phyloP scores from a whole-genome alignment of 2,329 filamentous ascomycete species.

The Ceratocystis cubensis region DNA sequence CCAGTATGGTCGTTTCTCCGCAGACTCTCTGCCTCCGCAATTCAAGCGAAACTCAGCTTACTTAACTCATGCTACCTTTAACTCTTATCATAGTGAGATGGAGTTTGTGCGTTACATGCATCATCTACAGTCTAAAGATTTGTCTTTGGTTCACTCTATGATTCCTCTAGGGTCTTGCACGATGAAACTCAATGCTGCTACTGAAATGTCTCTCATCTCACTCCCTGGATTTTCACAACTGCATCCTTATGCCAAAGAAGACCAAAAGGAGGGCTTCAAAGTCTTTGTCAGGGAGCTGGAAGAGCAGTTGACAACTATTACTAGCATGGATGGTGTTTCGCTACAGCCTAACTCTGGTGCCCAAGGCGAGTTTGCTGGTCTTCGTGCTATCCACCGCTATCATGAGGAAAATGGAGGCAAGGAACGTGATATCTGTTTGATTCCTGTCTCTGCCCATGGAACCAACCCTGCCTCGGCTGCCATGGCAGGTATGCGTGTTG shows the following conservation, averaged over 20 bases:
- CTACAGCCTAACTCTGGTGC: conserved; percentile 93
- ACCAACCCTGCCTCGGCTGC: conserved; percentile 92
- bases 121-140: conserved; percentile 84
- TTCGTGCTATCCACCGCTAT: conserved; percentile 77
- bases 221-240: conserved; percentile 63
- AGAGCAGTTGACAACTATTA: conserved; percentile 65
- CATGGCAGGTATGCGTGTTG: conserved; percentile 91
- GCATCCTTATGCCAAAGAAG: conserved; percentile 63
- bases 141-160: conserved; percentile 93
- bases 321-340: conserved; percentile 79
- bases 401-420: conserved; percentile 55
- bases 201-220: conserved; percentile 81
- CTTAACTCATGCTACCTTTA: conserved; percentile 86
- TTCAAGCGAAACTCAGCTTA: conserved; percentile 63
- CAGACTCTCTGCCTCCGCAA: conserved; percentile 36
- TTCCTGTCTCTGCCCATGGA: conserved; percentile 87
- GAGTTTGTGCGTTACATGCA: conserved; percentile 88
- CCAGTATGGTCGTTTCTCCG: conserved; percentile 15
- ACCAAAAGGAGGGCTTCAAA: conserved; percentile 54
- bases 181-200: conserved; percentile 93
- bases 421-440: conserved; percentile 82
- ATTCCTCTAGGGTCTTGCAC: conserved; percentile 94
- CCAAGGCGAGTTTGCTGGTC: conserved; percentile 85
- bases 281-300: conserved; percentile 61
- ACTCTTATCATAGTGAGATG: conserved; percentile 87